Evolutionary conservation across 257 asterid genomes (phyloP), one percentile per base, ranked within the genome.

Genomic region (Forsythia viridissima): DNA sequence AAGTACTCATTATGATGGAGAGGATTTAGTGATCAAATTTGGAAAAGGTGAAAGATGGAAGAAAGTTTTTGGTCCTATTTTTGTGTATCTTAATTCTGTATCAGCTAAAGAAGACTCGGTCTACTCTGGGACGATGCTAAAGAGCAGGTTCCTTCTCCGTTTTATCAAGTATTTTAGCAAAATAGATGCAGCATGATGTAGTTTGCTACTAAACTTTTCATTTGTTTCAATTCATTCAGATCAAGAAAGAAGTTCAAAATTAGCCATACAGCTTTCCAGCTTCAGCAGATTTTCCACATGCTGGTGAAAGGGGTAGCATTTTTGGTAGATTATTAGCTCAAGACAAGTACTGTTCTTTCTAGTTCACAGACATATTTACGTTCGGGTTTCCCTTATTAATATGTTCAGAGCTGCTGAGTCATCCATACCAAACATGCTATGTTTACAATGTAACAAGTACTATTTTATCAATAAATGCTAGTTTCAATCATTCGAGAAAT

Each of bases 211-310:
- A 30, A 63, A 24, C 40, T 38, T 40, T 15, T 6, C 39, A 39
- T 68, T 15, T 39, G 9, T 38, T 55, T 72, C 70, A 74, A 42
- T 61, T 15, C 6, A 36, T 61, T 70, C 69, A 89, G 93, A 87
- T 85, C 91, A 70, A 70, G 40, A 77, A 79, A 74, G 88, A 87
- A 85, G 83, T 83, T 5, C 43, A 76, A 43, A 77, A 89, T 82
- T 94, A 97, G 98, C 98, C 98, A 48, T 94, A 94, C 78, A 76
- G 67, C 82, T 94, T 94, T 80, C 96, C 97, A 48, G 91, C 88
- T 59, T 92, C 98, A 13, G 93, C 84, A 75, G 95, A 92, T 75
- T 94, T 86, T 84, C 90, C 85, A 38, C 73, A 80, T 18, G 84
- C 89, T 3, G 89, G 90, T 39, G 87, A 90, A 80, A 85, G 98